Percentiles rank a stretch among this genome's conserved stretches.
These are phyloP conservation scores for Yamadazyma philogaea DNA, from an alignment of 805 yeast genomes.

Conservation along the genomic window DNA sequence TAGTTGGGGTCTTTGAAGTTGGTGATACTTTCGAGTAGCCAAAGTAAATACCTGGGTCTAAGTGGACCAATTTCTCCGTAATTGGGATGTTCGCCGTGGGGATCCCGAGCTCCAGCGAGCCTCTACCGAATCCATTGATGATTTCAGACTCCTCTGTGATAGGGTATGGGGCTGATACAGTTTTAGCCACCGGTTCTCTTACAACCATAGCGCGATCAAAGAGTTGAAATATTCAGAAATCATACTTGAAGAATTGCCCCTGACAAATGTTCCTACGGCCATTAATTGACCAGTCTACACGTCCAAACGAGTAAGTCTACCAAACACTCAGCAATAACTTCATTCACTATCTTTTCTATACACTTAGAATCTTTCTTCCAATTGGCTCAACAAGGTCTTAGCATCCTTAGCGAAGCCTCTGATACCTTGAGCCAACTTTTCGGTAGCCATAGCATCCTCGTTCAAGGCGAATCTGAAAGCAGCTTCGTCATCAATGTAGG, in stretches of 20 bases:
- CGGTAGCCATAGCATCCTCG: slow-evolving; percentile 98
- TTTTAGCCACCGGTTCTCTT: slow-evolving; percentile 16
- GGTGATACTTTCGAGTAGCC: slow-evolving; percentile 59
- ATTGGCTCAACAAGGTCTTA: slow-evolving; percentile 65
- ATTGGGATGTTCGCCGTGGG: slow-evolving; percentile 93
- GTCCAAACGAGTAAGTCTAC: too few species aligned
- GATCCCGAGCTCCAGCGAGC: slow-evolving; percentile 87
- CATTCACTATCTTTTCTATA: neutral
- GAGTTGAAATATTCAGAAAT: slow-evolving; percentile 12
- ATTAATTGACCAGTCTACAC: too few species aligned
- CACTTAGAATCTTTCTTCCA: slow-evolving; percentile 53
- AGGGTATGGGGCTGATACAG: slow-evolving; percentile 52
- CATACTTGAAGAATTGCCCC: too few species aligned
- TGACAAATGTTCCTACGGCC: too few species aligned
- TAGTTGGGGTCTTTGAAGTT: slow-evolving; percentile 13
- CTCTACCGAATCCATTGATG: slow-evolving; percentile 90
- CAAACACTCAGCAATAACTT: neutral
- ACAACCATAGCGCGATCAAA: slow-evolving; percentile 19
- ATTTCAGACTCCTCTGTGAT: slow-evolving; percentile 45
- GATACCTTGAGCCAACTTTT: slow-evolving; percentile 96
- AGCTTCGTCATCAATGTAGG: slow-evolving; percentile 82
- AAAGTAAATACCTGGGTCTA: slow-evolving; percentile 82
- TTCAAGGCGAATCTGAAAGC: slow-evolving; percentile 86
- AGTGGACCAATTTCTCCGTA: slow-evolving; percentile 38
- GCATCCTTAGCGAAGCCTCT: slow-evolving; percentile 95